Base-by-base conservation (phyloP, 208 protist species). In the Vickermania spadyakhi region DNA sequence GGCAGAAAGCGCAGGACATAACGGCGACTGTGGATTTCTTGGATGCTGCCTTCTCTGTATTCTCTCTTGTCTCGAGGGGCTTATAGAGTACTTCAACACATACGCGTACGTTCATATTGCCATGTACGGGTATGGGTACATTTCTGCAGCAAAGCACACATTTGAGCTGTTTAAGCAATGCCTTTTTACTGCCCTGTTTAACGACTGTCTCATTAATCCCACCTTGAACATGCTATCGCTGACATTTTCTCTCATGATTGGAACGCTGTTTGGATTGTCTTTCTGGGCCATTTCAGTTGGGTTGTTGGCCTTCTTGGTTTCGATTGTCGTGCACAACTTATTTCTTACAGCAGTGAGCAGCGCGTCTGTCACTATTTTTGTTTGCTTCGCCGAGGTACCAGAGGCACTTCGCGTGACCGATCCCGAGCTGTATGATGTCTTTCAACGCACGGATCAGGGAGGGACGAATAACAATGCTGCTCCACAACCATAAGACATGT, bases 81-180 rank as follows among this genome's bases (percentile, higher is more conserved):
- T 94, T 11, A 30, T 93, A 28, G 56, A 91, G 68, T 92, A 91
- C 72, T 96, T 97, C 75, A 97, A 97, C 67, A 77, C 62, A 30
- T 96, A 96, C 73, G 93, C 93, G 28, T 96, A 93, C 70, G 83
- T 94, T 22, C 89, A 97, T 58, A 79, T 96, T 42, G 93, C 91
- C 25, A 86, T 97, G 61, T 97, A 96, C 70, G 93, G 93, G 56
- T 91, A 77, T 61, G 69, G 84, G 13, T 97, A 95, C 75, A 84
- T 96, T 62, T 77, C 84, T 45, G 84, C 86, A 23, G 90, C 90
- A 25, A 96, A 93, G 81, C 75, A 75, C 23, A 96, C 89, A 28
- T 95, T 80, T 56, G 58, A 55, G 21, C 66, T 96, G 28, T 83
- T 80, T 62, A 72, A 89, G 70, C 72, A 88, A 56, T 88, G 84